Evolutionary conservation across 495 filamentous ascomycete species (phyloP).

Genomic region (Daldinia caldariorum): DNA sequence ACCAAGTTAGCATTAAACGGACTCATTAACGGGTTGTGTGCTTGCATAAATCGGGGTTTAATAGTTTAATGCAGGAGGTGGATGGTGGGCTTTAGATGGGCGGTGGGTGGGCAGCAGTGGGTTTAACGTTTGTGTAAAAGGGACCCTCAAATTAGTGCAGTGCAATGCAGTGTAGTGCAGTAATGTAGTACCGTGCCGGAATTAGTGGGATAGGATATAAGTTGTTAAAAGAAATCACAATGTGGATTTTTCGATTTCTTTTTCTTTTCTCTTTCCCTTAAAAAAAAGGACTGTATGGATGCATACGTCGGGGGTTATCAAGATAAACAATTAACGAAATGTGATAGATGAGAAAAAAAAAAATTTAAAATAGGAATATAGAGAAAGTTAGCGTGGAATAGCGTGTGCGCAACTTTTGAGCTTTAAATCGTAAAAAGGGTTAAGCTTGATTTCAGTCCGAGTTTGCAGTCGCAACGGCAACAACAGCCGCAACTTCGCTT

Average conservation of each 20-base stretch:
- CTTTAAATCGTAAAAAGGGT: slow-evolving; percentile 23
- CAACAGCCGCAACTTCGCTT: background rate
- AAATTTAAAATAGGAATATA: background rate
- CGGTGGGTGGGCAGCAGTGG: background rate
- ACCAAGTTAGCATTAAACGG: slow-evolving; percentile 9
- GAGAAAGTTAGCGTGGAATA: background rate
- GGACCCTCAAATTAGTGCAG: background rate
- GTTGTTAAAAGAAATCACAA: too few relatives aligned
- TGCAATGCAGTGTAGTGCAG: too few relatives aligned
- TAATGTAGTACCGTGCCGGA: too few relatives aligned
- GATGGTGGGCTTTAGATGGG: background rate
- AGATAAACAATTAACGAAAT: background rate
- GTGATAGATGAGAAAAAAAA: background rate
- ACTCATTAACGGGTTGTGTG: background rate
- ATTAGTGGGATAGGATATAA: too few relatives aligned
- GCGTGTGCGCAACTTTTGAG: slow-evolving; percentile 22
- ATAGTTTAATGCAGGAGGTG: slow-evolving; percentile 27
- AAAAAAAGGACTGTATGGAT: slow-evolving; percentile 18
- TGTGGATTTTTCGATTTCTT: too few relatives aligned
- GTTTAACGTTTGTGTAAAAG: background rate
- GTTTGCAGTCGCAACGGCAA: background rate
- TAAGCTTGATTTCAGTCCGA: background rate
- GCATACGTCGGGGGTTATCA: slow-evolving; percentile 14
- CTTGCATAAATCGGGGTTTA: slow-evolving; percentile 25
- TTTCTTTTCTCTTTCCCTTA: background rate